Conservation (phyloP, 306 rosid genomes). For the Glycine soja region DNA sequence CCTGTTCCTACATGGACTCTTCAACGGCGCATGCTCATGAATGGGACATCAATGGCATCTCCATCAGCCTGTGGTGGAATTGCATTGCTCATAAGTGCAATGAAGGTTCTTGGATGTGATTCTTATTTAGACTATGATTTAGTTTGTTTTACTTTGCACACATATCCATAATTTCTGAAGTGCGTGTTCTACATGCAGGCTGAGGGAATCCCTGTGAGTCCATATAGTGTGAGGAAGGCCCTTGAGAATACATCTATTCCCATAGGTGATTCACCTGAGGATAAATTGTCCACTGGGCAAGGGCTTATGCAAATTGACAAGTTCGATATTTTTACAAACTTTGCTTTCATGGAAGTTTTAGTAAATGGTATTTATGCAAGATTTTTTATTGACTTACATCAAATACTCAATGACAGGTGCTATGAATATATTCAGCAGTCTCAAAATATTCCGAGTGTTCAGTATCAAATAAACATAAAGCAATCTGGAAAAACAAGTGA, state of each 20-base stretch:
- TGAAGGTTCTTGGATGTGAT: slow-evolving; percentile 71
- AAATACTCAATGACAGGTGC: slow-evolving; percentile 68
- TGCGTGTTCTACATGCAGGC: slow-evolving; percentile 66
- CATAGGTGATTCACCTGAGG: slow-evolving; percentile 73
- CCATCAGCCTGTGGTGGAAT: slow-evolving; percentile 99
- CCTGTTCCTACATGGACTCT: slow-evolving; percentile 99
- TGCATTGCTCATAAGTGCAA: slow-evolving; percentile 90
- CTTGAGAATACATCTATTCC: slow-evolving; percentile 90
- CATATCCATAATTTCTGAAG: slow-evolving; percentile 40
- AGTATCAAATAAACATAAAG: slow-evolving; percentile 73
- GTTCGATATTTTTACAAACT: slow-evolving; percentile 59
- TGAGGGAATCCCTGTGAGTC: slow-evolving; percentile 87
- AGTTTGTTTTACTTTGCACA: slow-evolving; percentile 40
- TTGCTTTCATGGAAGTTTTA: slow-evolving; percentile 32
- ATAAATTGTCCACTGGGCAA: slow-evolving; percentile 87
- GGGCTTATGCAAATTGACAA: slow-evolving; percentile 99
- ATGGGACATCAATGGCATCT: slow-evolving; percentile 99
- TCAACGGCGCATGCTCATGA: slow-evolving; percentile 97
- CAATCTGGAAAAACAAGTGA: slow-evolving; percentile 89
- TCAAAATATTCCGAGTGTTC: slow-evolving; percentile 72
- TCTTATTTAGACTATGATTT: slow-evolving; percentile 45
- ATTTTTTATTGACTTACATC: slow-evolving; percentile 32
- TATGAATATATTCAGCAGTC: slow-evolving; percentile 75
- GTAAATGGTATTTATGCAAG: slow-evolving; percentile 42
- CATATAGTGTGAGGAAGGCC: slow-evolving; percentile 87